Evolutionary conservation across 2,329 filamentous ascomycete species (phyloP).

Genomic region (Exserohilum rostratum): DNA sequence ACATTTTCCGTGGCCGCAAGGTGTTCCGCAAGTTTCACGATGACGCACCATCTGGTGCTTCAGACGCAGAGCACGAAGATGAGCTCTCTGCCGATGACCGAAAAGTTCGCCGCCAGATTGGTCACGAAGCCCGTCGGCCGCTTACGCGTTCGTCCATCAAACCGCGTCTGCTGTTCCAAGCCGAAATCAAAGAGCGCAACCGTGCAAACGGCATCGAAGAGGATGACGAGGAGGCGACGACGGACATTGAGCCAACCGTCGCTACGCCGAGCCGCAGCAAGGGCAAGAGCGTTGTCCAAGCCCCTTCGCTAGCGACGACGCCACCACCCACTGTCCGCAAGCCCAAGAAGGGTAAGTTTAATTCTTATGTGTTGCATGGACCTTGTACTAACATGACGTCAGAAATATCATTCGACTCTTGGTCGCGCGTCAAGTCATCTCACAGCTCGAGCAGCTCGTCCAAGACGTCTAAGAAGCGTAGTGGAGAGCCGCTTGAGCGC

Average conservation of each 20-base stretch:
- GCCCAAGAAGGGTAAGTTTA: constrained; percentile 62
- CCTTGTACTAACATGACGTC: constrained; percentile 2
- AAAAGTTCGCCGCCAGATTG: constrained; percentile 44
- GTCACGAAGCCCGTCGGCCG: constrained; percentile 52
- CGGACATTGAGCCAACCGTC: constrained; percentile 56
- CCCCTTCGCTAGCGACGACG: constrained; percentile 46
- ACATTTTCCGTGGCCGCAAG: constrained; percentile 80
- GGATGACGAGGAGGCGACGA: constrained; percentile 65
- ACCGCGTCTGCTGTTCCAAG: constrained; percentile 73
- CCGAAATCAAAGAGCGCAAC: constrained; percentile 54
- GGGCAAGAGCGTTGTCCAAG: constrained; percentile 59
- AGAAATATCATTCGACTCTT: constrained; percentile 64
- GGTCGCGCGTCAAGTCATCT: constrained; percentile 67
- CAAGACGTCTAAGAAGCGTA: constrained; percentile 47
- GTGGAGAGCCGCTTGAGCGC: constrained; percentile 38
- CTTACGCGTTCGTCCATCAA: constrained; percentile 73
- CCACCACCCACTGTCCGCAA: constrained; percentile 67
- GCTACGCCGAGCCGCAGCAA: constrained; percentile 38
- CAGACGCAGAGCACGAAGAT: constrained; percentile 35
- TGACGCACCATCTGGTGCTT: constrained; percentile 42
- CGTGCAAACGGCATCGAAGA: constrained; percentile 49
- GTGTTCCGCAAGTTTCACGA: constrained; percentile 72
- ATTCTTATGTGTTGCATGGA: too few species aligned
- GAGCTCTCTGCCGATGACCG: constrained; percentile 50
- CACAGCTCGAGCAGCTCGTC: constrained; percentile 43